A percentile compares a stretch with the other conserved stretches of the same genome.
These are phyloP conservation scores for Colletotrichum sublineola DNA, from an alignment of 2,329 filamentous ascomycete genomes.

Conservation along the genomic window DNA sequence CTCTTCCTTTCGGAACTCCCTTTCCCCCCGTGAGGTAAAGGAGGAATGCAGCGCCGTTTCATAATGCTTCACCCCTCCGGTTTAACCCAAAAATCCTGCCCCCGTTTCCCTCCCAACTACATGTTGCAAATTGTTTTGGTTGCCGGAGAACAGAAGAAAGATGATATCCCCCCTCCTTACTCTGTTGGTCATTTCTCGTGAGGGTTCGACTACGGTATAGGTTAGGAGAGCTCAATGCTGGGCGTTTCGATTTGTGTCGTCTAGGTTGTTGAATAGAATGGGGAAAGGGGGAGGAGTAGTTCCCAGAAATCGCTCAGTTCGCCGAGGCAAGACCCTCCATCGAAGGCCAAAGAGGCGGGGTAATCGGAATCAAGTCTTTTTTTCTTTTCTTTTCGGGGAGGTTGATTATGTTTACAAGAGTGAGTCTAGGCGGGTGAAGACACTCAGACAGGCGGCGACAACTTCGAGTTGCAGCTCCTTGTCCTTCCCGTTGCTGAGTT, in stretches of 20 bases:
- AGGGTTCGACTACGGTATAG: slow-evolving; percentile 33
- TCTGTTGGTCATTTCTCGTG: slow-evolving; percentile 35
- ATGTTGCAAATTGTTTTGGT: slow-evolving; percentile 36
- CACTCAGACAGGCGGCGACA: slow-evolving; percentile 94
- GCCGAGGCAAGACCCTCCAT: not conserved
- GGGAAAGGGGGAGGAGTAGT: not conserved
- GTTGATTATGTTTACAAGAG: slow-evolving; percentile 73
- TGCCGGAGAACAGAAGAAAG: slow-evolving; percentile 23
- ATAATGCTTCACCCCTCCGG: slow-evolving; percentile 14
- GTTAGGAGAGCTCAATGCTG: slow-evolving; percentile 23
- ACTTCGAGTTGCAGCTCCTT: slow-evolving; percentile 98
- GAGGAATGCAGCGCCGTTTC: slow-evolving; percentile 33
- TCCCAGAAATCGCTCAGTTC: slow-evolving; percentile 22
- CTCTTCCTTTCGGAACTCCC: slow-evolving; percentile 11
- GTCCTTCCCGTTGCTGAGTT: slow-evolving; percentile 88
- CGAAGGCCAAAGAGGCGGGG: slow-evolving; percentile 1
- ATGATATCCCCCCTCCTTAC: slow-evolving; percentile 4
- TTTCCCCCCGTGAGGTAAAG: slow-evolving; percentile 7
- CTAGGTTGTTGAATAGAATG: slow-evolving; percentile 34
- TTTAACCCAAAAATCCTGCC: slow-evolving; percentile 25
- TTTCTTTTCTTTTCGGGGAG: not conserved
- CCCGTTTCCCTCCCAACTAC: slow-evolving; percentile 19
- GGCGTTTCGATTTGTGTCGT: slow-evolving; percentile 32
- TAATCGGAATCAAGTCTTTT: slow-evolving; percentile 16
- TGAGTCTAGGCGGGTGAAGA: slow-evolving; percentile 97